phyloP scores from a whole-genome alignment of 2,329 filamentous ascomycete genomes.

The Penicillium paneum region DNA sequence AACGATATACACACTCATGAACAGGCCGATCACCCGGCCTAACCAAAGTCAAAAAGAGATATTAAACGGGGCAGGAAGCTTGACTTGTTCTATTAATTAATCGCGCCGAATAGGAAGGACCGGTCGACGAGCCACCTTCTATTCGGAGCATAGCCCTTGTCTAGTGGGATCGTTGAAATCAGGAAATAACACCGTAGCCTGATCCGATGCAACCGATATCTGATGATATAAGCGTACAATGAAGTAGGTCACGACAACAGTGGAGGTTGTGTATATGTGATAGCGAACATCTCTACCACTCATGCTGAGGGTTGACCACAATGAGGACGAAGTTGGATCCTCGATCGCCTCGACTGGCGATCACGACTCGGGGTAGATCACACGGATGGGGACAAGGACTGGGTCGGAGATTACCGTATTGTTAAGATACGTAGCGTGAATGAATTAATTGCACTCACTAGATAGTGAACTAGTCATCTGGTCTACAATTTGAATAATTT shows the following conservation, averaged over 20 bases:
- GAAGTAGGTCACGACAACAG: no score
- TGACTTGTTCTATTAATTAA: neutral
- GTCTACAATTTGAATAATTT: no score
- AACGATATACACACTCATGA: neutral
- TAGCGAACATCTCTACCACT: neutral
- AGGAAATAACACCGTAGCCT: neutral
- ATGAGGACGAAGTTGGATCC: neutral
- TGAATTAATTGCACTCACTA: no score
- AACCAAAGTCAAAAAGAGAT: neutral
- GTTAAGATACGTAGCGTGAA: no score
- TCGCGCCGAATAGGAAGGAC: neutral
- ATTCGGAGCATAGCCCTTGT: neutral
- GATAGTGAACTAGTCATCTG: no score
- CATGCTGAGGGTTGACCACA: neutral
- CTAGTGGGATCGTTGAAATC: neutral
- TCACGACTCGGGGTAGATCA: conserved; percentile 6
- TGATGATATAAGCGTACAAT: neutral
- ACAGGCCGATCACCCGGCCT: conserved; percentile 6
- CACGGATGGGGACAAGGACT: neutral
- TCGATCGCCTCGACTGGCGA: conserved; percentile 4
- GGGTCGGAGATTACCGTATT: neutral
- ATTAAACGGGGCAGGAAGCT: neutral
- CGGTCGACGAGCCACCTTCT: neutral
- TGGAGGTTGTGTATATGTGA: neutral
- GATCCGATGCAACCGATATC: neutral